These are phyloP conservation scores for Salvia rosmarinus DNA, from an alignment of 257 asterid genomes.

Conservation along the genomic window DNA sequence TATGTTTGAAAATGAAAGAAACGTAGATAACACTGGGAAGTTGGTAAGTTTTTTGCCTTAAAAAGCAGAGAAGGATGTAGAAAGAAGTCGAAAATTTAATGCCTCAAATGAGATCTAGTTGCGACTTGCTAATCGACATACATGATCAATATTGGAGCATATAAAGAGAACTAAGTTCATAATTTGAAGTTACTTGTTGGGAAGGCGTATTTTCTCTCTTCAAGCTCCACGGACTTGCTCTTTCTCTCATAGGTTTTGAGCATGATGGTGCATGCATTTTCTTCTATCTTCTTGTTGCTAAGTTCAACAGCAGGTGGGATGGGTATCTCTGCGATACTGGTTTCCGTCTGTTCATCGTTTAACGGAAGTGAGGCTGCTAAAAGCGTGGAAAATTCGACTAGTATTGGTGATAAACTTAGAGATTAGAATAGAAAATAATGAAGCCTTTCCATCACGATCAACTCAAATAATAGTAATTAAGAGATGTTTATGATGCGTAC, in stretches of 20 bases:
- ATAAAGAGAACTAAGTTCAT: constrained; percentile 2
- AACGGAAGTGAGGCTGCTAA: constrained; percentile 20
- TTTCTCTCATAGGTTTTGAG: constrained; percentile 26
- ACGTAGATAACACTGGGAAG: neutral
- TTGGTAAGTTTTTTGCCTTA: neutral
- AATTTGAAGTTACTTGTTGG: constrained; percentile 35
- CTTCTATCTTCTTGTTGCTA: constrained; percentile 26
- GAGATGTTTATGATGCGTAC: constrained; percentile 37
- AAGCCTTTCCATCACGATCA: constrained; percentile 13
- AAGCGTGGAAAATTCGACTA: constrained; percentile 5
- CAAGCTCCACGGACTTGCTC: constrained; percentile 32
- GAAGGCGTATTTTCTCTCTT: constrained; percentile 22
- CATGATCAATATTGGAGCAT: constrained; percentile 10
- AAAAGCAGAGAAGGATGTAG: too few species aligned
- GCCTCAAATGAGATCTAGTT: neutral
- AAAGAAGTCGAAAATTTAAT: neutral
- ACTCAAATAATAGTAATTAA: neutral
- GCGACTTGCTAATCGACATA: neutral
- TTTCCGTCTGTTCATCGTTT: constrained; percentile 36
- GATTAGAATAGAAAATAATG: neutral
- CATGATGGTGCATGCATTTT: constrained; percentile 19
- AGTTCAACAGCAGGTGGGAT: constrained; percentile 17
- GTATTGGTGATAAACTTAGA: neutral
- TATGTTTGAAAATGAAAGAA: neutral
- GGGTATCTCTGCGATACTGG: constrained; percentile 10